Evolutionary conservation across 1,284 basidiomycete genomes (phyloP).

Genomic region (Apiotrichum gamsii): DNA sequence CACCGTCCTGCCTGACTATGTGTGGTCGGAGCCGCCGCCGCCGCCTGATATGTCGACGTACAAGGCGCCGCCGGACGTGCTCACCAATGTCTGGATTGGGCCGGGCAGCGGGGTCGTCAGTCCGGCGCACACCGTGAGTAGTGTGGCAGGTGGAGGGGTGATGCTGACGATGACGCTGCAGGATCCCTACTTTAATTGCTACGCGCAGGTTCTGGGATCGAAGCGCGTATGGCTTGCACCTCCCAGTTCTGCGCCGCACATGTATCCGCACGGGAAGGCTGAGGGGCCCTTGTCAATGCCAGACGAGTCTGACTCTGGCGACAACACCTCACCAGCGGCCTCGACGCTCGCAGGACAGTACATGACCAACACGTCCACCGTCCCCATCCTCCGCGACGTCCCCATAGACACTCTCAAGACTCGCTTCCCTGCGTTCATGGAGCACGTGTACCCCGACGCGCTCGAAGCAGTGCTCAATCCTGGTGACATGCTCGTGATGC

Average conservation of each 20-base stretch:
- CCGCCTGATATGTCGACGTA: slow-evolving; percentile 54
- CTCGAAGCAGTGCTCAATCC: slow-evolving; percentile 61
- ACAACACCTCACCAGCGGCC: slow-evolving; percentile 32
- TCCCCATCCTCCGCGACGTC: slow-evolving; percentile 36
- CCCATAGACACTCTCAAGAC: slow-evolving; percentile 1
- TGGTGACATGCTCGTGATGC: slow-evolving; percentile 80
- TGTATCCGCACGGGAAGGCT: slow-evolving; percentile 51
- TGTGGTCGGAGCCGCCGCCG: slow-evolving; percentile 61
- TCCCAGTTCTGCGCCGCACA: slow-evolving; percentile 53
- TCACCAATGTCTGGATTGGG: slow-evolving; percentile 86
- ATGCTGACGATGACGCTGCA: slow-evolving; percentile 47
- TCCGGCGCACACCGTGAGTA: slow-evolving; percentile 81
- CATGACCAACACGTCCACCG: slow-evolving; percentile 49
- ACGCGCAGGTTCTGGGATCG: slow-evolving; percentile 77
- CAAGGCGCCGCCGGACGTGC: slow-evolving; percentile 55
- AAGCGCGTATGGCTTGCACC: slow-evolving; percentile 94
- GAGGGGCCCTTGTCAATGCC: not conserved
- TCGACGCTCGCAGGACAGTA: slow-evolving; percentile 22
- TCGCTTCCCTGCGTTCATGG: slow-evolving; percentile 52
- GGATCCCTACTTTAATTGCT: slow-evolving; percentile 93
- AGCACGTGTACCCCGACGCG: slow-evolving; percentile 59
- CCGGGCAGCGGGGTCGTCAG: slow-evolving; percentile 59
- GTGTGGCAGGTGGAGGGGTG: slow-evolving; percentile 12
- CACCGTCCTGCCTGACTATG: slow-evolving; percentile 76
- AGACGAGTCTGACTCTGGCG: slow-evolving; percentile 20